A percentile compares a stretch with the other conserved stretches of the same genome.
These are phyloP conservation scores for Rhododendron molle DNA, from an alignment of 148 eudicot genomes.

Conservation along the genomic window DNA sequence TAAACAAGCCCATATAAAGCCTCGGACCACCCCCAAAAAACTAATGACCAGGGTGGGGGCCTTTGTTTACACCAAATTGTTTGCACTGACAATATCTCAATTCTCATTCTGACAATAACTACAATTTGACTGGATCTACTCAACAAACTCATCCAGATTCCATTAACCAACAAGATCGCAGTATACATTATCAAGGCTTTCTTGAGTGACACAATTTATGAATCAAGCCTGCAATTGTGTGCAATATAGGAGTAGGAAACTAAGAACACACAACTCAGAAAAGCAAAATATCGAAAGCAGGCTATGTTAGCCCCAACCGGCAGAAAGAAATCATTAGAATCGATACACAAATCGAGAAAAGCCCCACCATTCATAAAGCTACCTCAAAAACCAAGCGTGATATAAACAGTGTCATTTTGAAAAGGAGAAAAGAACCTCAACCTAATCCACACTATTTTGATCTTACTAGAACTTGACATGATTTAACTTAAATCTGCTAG, in stretches of 20 bases:
- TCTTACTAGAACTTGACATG: no score
- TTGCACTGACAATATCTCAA: background rate
- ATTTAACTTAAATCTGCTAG: background rate
- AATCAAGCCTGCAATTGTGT: background rate
- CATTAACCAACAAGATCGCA: background rate
- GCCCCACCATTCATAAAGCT: background rate
- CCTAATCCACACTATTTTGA: background rate
- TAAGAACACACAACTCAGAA: background rate
- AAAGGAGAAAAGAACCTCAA: constrained; percentile 1
- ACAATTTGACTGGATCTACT: background rate
- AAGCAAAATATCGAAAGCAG: background rate
- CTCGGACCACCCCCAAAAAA: background rate
- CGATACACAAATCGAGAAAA: background rate
- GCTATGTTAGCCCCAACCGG: background rate
- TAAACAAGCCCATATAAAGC: no score
- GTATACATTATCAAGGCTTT: background rate
- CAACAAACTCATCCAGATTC: background rate
- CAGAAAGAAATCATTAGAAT: background rate
- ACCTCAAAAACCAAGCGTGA: background rate
- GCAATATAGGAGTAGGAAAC: background rate
- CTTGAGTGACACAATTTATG: background rate
- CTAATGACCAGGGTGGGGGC: background rate
- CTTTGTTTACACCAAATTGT: background rate
- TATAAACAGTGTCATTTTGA: background rate
- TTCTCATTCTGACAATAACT: background rate